Base-by-base conservation (phyloP, 179 eudicot genomes). In the Beta corolliflora region DNA sequence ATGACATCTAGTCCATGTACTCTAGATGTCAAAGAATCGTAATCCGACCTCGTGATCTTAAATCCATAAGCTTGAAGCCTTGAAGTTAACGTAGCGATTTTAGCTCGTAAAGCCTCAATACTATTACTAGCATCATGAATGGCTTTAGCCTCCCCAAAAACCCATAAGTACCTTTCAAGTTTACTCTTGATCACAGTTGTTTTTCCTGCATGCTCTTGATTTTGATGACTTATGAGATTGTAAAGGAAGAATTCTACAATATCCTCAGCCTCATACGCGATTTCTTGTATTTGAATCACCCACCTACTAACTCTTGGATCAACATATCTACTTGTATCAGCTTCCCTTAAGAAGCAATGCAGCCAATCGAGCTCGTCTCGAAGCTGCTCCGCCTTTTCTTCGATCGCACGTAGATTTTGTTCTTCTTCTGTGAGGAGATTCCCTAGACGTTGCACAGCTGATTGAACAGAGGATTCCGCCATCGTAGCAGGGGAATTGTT, bases 401-500 rank as follows among this genome's bases (percentile, higher is more conserved):
- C 76, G 3, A 84, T 84, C 2, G 84, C 70, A 75, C 41, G 12
- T 21, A 86, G 73, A 71, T 80, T 83, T 21, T 83, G 78, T 8
- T 69, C 80, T 69, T 86, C 88, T 13, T 83, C 83, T 12, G 75
- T 71, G 1, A 86, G 82, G 60, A 83, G 80, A 41, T 54, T 45
- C 46, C 84, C 88, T 11, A 86, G 71, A 78, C 77, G 66, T 65
- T 81, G 81, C 2, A 81, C 82, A 0, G 86, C 77, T 9, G 80
- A 81, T 75, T 86, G 85, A 41, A 86, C 88, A 25, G 84, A 79
- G 9, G 80, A 73, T 79, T 86, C 88, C 45, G 88, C 88, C 88
- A 86, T 86, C 55, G 67, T 14, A 73, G 82, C 85, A 64, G 71
- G 74, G 61, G 19, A 79, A 72, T 55, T 44, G 16, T 61, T 18